These are phyloP conservation scores for Naganishia sp. DNA, from an alignment of 1,284 basidiomycete species.

Conservation along the genomic window DNA sequence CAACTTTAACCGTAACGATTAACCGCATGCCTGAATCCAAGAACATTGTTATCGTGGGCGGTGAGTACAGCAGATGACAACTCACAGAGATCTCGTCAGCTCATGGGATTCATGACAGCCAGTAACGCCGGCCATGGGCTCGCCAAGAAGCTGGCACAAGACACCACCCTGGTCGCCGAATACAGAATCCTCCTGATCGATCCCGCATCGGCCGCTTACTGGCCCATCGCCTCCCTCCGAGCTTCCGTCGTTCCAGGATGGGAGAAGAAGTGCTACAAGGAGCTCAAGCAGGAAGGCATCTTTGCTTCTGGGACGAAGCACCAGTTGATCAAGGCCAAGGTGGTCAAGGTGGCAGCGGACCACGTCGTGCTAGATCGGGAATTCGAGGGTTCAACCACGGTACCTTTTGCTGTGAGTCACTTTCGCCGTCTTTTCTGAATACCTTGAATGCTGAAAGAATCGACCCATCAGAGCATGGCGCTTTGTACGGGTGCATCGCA, in stretches of 20 bases:
- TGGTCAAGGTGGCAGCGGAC: constrained; percentile 46
- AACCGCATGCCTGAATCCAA: constrained; percentile 9
- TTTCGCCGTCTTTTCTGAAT: background rate
- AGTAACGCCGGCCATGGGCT: constrained; percentile 45
- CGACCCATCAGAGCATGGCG: constrained; percentile 32
- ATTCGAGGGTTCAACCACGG: constrained; percentile 48
- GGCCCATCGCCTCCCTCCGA: constrained; percentile 50
- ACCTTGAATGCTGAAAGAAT: background rate
- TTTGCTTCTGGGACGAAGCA: constrained; percentile 45
- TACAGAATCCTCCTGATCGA: constrained; percentile 56
- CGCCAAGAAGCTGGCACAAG: constrained; percentile 45
- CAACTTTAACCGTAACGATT: no score
- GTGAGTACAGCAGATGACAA: constrained; percentile 6
- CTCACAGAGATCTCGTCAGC: background rate
- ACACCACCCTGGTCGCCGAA: constrained; percentile 43
- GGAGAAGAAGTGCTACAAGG: constrained; percentile 48
- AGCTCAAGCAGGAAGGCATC: constrained; percentile 44
- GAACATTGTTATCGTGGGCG: constrained; percentile 34
- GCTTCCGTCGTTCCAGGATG: constrained; percentile 54
- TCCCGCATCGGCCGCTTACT: constrained; percentile 48
- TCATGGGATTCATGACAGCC: constrained; percentile 34
- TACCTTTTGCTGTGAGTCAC: constrained; percentile 51
- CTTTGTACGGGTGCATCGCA: constrained; percentile 50
- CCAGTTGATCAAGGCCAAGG: constrained; percentile 44
- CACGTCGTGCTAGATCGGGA: constrained; percentile 48